Conservation (phyloP, 345 rosid species). For the Bruguiera parviflora region DNA sequence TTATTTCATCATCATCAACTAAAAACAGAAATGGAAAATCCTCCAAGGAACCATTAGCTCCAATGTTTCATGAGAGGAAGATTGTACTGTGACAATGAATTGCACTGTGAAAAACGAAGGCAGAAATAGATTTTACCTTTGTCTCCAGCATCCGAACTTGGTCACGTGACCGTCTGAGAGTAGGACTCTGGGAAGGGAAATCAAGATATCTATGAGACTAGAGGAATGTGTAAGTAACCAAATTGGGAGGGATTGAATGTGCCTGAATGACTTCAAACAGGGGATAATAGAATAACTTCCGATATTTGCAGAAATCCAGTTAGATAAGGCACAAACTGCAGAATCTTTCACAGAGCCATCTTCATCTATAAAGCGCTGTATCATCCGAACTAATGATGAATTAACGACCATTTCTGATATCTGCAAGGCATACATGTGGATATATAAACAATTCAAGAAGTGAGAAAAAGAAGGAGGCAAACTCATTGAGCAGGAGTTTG, state of each 20-base stretch:
- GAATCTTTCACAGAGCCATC: conserved; percentile 84
- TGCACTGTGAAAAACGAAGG: not conserved
- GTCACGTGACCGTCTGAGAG: conserved; percentile 60
- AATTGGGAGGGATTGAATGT: not conserved
- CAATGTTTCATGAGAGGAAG: too few relatives aligned
- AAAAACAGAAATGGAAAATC: too few relatives aligned
- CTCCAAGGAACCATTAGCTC: too few relatives aligned
- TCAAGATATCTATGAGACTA: conserved; percentile 17
- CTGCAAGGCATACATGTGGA: conserved; percentile 31
- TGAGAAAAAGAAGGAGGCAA: too few relatives aligned
- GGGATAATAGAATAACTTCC: not conserved
- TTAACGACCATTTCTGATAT: conserved; percentile 52
- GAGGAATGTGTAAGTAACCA: not conserved
- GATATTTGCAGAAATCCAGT: not conserved
- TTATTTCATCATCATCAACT: too few relatives aligned
- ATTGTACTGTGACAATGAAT: not conserved
- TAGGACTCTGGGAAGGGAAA: conserved; percentile 57
- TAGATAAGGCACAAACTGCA: conserved; percentile 54
- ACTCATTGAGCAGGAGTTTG: not conserved
- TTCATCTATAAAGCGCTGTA: conserved; percentile 65
- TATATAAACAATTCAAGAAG: too few relatives aligned
- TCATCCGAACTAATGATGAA: conserved; percentile 49
- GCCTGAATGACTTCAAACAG: not conserved
- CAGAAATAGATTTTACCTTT: conserved; percentile 41
- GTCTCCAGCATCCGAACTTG: conserved; percentile 63